These are phyloP conservation scores for Xylaria scruposa DNA, from an alignment of 495 filamentous ascomycete genomes.

Conservation along the genomic window DNA sequence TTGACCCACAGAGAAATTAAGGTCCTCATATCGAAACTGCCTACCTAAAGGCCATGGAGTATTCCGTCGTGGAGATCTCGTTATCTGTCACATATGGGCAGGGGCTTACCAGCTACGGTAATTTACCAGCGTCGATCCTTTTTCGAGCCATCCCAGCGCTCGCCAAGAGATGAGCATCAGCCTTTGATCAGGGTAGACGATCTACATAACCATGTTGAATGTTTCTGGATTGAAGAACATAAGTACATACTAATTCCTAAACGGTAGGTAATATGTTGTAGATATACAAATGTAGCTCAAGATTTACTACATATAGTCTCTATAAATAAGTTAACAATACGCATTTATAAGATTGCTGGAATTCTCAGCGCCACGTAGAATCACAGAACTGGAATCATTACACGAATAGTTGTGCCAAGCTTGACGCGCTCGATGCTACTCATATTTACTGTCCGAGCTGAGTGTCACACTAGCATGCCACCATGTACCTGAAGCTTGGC, in stretches of 20 bases:
- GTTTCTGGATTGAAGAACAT: neutral
- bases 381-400: slow-evolving; percentile 1
- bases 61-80: neutral
- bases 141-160: neutral
- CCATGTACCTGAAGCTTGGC: neutral
- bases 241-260: neutral
- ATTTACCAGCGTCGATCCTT: slow-evolving; percentile 12
- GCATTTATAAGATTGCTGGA: neutral
- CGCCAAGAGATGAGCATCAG: neutral
- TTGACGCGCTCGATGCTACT: neutral
- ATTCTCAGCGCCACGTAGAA: neutral
- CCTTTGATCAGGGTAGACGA: neutral
- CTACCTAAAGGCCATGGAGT: neutral
- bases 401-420: neutral
- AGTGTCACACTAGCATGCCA: neutral
- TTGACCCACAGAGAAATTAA: neutral
- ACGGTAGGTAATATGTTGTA: neutral
- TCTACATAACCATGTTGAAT: neutral
- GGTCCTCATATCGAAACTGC: neutral
- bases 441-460: neutral
- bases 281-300: neutral
- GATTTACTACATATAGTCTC: neutral
- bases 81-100: neutral
- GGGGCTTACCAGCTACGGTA: neutral
- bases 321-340: neutral